Base-by-base conservation (phyloP, 176 grass and related monocot genomes). In the Avena sativa region DNA sequence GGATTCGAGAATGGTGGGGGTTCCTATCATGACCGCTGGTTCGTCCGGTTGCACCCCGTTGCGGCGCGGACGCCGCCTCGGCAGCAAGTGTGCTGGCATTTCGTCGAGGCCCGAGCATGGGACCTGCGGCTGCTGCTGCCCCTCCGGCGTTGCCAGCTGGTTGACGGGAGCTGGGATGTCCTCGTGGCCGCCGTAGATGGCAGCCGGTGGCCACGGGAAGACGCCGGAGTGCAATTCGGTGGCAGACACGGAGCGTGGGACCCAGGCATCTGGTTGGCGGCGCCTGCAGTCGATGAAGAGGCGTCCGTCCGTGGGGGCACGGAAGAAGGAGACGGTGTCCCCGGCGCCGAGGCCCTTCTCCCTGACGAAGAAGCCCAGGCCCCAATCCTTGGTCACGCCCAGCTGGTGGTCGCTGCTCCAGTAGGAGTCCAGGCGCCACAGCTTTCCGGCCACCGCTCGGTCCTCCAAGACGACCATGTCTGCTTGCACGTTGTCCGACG, bases 331-430 rank as follows among this genome's bases (percentile, higher is more conserved):
- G 84, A 94, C 60, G 26, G 87, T 81, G 53, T 94, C 92, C 1
- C 87, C 92, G 2, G 89, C 86, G 82, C 60, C 87, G 12, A 94
- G 83, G 19, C 89, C 72, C 86, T 94, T 94, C 81, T 94, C 89
- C 87, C 85, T 91, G 40, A 89, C 87, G 60, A 91, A 94, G 38
- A 84, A 75, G 79, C 84, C 87, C 87, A 84, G 80, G 79, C 84
- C 89, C 92, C 89, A 94, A 1, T 87, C 89, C 63, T 87, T 94
- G 26, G 92, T 89, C 89, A 94, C 77, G 81, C 84, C 84, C 79
- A 91, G 81, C 2, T 43, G 40, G 76, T 80, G 68, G 57, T 81
- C 87, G 70, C 89, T 89, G 84, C 81, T 91, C 87, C 87, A 91
- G 78, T 94, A 94, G 23, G 80, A 89, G 80, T 13, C 17, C 19